These are phyloP conservation scores for Penicillium canariense DNA, from an alignment of 495 filamentous ascomycete genomes.

Conservation along the genomic window DNA sequence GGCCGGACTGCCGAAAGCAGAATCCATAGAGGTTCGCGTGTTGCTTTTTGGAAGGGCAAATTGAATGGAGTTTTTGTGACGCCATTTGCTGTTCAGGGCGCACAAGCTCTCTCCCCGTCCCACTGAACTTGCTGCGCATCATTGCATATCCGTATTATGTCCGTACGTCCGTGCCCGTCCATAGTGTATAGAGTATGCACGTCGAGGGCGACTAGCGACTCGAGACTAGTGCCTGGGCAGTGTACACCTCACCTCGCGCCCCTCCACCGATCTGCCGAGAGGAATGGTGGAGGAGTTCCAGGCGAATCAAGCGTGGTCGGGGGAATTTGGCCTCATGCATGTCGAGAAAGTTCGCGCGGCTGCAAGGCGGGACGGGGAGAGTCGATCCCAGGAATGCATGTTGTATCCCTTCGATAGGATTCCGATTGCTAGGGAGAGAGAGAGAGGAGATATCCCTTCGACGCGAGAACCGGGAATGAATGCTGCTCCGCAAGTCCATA, in stretches of 20 bases:
- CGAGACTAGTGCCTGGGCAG: background rate
- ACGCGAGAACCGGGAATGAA: too few relatives aligned
- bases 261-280: slow-evolving; percentile 3
- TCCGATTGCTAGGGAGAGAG: too few relatives aligned
- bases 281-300: background rate
- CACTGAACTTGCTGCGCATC: background rate
- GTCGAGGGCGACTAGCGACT: background rate
- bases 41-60: background rate
- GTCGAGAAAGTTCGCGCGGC: slow-evolving; percentile 8
- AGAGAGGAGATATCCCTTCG: too few relatives aligned
- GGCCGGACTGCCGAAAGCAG: background rate
- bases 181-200: too few relatives aligned
- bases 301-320: slow-evolving; percentile 21
- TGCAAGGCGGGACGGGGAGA: slow-evolving; percentile 22
- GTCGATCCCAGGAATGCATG: slow-evolving; percentile 20
- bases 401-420: slow-evolving; percentile 15
- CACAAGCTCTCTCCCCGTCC: background rate
- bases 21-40: background rate
- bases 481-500: too few relatives aligned
- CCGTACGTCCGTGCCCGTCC: too few relatives aligned
- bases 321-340: slow-evolving; percentile 8
- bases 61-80: background rate
- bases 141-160: background rate
- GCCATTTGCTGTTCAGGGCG: background rate
- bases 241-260: background rate